Conservation (phyloP, 176 grass and related monocot genomes). For the Tuctoria greenei region DNA sequence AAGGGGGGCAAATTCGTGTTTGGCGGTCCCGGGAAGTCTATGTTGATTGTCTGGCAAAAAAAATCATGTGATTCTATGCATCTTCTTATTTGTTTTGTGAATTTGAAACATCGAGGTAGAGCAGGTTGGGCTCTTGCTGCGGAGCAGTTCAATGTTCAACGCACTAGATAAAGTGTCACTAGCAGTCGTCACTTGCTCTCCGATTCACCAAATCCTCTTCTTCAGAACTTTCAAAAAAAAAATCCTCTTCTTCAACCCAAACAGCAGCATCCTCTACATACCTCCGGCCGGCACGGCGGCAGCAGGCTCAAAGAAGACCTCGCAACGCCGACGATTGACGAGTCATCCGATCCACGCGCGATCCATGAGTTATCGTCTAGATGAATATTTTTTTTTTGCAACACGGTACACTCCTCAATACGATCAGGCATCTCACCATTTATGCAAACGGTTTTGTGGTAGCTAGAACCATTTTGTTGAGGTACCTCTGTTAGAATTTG, state of each 20-base stretch:
- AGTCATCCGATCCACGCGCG: too few relatives aligned
- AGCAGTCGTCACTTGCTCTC: constrained; percentile 38
- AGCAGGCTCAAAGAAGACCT: not conserved
- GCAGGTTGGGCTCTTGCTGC: not conserved
- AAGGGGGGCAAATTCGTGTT: too few relatives aligned
- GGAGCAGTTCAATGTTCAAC: not conserved
- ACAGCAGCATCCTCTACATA: not conserved
- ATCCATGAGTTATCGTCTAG: constrained; percentile 49
- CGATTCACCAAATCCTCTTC: constrained; percentile 57
- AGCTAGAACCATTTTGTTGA: too few relatives aligned
- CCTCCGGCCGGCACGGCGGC: too few relatives aligned
- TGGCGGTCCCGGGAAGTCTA: too few relatives aligned
- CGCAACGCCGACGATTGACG: not conserved
- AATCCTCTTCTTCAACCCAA: constrained; percentile 15
- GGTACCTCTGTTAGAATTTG: too few relatives aligned
- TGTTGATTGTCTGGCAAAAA: too few relatives aligned
- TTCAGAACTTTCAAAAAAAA: too few relatives aligned
- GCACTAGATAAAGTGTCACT: not conserved
- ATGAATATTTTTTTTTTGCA: too few relatives aligned
- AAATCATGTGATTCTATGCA: too few relatives aligned
- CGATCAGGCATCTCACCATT: constrained; percentile 19
- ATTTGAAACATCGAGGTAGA: not conserved
- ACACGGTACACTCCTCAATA: constrained; percentile 8
- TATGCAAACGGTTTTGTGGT: constrained; percentile 21
- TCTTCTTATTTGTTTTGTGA: too few relatives aligned